Conservation (phyloP, 2,329 filamentous ascomycete species). For the Trichoderma guizhouense region DNA sequence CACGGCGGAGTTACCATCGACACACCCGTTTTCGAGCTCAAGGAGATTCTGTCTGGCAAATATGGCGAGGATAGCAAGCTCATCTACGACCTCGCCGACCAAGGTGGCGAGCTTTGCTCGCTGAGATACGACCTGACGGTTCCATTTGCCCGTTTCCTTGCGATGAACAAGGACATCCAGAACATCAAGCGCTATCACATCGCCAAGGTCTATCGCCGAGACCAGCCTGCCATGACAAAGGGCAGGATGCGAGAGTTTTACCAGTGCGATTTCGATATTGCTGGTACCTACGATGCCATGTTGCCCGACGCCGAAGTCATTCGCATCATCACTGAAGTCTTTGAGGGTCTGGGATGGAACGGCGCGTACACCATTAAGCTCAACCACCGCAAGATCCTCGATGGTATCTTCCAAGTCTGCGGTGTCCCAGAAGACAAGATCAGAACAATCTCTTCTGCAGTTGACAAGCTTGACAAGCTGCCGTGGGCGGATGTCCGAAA, state of each 20-base stretch:
- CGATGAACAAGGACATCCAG: constrained; percentile 80
- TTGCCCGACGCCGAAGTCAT: constrained; percentile 88
- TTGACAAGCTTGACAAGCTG: constrained; percentile 93
- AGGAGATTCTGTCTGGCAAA: constrained; percentile 82
- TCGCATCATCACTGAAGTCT: constrained; percentile 79
- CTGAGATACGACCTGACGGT: constrained; percentile 86
- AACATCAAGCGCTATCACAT: constrained; percentile 94
- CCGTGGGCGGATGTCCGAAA: constrained; percentile 86
- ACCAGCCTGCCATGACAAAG: constrained; percentile 68
- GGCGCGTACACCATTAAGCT: constrained; percentile 82
- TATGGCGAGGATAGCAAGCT: constrained; percentile 91
- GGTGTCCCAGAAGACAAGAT: constrained; percentile 86
- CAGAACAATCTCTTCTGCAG: constrained; percentile 82
- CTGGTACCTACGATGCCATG: constrained; percentile 84
- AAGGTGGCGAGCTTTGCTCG: constrained; percentile 72
- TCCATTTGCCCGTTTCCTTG: constrained; percentile 86
- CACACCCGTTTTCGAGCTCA: constrained; percentile 80
- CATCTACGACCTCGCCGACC: constrained; percentile 84
- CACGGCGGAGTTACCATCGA: constrained; percentile 78
- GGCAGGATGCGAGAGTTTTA: constrained; percentile 95
- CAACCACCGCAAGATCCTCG: constrained; percentile 91
- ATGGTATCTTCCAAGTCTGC: constrained; percentile 87
- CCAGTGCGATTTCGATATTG: constrained; percentile 96
- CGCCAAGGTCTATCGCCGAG: constrained; percentile 68
- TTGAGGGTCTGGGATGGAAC: constrained; percentile 73